phyloP scores from a whole-genome alignment of 2,329 filamentous ascomycete genomes.

The Curvularia verruculosa region DNA sequence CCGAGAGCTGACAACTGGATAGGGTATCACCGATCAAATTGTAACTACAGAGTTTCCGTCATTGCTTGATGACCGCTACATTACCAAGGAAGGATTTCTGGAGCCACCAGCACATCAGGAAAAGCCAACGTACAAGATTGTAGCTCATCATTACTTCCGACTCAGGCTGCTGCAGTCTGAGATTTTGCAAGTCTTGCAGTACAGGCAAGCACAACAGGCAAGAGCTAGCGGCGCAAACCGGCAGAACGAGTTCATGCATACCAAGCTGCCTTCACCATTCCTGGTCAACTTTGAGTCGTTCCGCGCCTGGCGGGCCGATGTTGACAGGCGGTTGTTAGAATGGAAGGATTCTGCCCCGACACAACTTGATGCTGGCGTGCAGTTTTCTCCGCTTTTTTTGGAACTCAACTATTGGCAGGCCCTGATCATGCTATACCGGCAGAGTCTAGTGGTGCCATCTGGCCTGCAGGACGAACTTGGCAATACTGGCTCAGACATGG shows the following conservation, averaged over 20 bases:
- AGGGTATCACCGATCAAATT: constrained; percentile 86
- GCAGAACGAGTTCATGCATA: constrained; percentile 75
- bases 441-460: constrained; percentile 84
- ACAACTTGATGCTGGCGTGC: constrained; percentile 79
- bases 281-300: constrained; percentile 84
- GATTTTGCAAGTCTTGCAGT: constrained; percentile 90
- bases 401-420: constrained; percentile 98
- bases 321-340: constrained; percentile 79
- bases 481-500: constrained; percentile 62
- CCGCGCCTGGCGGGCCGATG: constrained; percentile 84
- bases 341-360: constrained; percentile 87
- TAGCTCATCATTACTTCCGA: constrained; percentile 90
- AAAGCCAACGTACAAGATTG: constrained; percentile 84
- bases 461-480: constrained; percentile 80
- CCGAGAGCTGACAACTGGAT: constrained; percentile 13
- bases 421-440: constrained; percentile 92
- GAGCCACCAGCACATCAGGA: constrained; percentile 63
- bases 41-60: constrained; percentile 96
- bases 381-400: constrained; percentile 86
- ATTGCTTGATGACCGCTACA: constrained; percentile 83
- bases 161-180: constrained; percentile 89
- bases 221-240: constrained; percentile 68
- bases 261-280: constrained; percentile 81
- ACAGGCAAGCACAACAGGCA: constrained; percentile 84
- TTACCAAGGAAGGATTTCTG: constrained; percentile 77